Evolutionary conservation across 805 yeast genomes (phyloP).

Genomic region (Wickerhamomyces mucosus): DNA sequence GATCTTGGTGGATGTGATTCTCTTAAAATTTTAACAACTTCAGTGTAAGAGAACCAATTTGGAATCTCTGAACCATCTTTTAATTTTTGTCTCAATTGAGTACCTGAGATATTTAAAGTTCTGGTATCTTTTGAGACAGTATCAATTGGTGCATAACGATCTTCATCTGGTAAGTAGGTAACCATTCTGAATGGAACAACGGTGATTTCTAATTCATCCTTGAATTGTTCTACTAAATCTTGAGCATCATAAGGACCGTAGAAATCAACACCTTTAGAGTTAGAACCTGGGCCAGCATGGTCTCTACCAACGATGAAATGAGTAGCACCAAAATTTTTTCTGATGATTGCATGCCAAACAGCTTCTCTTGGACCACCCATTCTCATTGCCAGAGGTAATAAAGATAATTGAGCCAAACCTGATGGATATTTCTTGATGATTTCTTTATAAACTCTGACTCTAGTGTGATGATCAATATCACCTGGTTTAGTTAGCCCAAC

Average conservation of each 20-base stretch:
- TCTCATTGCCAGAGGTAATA: constrained; percentile 94
- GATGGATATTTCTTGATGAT: constrained; percentile 87
- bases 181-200: constrained; percentile 97
- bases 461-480: constrained; percentile 94
- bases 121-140: constrained; percentile 70
- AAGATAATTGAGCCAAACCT: constrained; percentile 83
- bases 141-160: constrained; percentile 91
- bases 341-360: constrained; percentile 94
- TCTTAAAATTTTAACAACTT: constrained; percentile 84
- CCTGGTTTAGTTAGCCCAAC: constrained; percentile 97
- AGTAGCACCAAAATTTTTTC: constrained; percentile 94
- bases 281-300: constrained; percentile 93
- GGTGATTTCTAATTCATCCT: constrained; percentile 73
- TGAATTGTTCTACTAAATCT: constrained; percentile 67
- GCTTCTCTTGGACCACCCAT: constrained; percentile 99
- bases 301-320: constrained; percentile 97
- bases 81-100: constrained; percentile 83
- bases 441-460: constrained; percentile 92
- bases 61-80: constrained; percentile 85
- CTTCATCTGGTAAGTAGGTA: constrained; percentile 90
- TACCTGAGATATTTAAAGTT: constrained; percentile 90
- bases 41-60: constrained; percentile 96
- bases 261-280: constrained; percentile 85
- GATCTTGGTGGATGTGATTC: constrained; percentile 90
- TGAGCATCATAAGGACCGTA: constrained; percentile 98